These are phyloP conservation scores for Linnemannia schmuckeri DNA, from an alignment of 192 early-diverging fungal genomes.

Conservation along the genomic window DNA sequence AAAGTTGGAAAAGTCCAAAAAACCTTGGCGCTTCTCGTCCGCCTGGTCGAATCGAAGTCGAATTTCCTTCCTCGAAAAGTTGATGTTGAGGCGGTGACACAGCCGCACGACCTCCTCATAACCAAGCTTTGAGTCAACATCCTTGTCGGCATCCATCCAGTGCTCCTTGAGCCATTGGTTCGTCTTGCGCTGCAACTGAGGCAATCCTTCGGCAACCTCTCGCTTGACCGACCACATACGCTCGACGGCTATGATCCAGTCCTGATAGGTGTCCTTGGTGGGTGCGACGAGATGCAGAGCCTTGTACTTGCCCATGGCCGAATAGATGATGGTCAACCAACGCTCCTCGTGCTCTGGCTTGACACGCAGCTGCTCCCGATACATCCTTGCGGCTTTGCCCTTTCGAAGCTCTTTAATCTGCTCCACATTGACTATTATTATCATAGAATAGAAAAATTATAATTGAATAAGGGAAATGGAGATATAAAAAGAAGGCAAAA, in stretches of 20 bases:
- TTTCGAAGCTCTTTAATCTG: slow-evolving; percentile 61
- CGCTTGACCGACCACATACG: slow-evolving; percentile 55
- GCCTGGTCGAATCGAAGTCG: slow-evolving; percentile 74
- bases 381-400: slow-evolving; percentile 57
- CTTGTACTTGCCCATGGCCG: slow-evolving; percentile 60
- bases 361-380: slow-evolving; percentile 54
- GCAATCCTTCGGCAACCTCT: slow-evolving; percentile 55
- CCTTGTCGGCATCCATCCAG: slow-evolving; percentile 63
- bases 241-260: slow-evolving; percentile 58
- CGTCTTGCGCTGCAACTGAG: slow-evolving; percentile 52
- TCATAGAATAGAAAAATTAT: not conserved
- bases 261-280: slow-evolving; percentile 49
- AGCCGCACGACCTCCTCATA: slow-evolving; percentile 59
- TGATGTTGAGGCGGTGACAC: slow-evolving; percentile 71
- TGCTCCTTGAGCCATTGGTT: slow-evolving; percentile 59
- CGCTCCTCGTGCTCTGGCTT: slow-evolving; percentile 50
- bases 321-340: slow-evolving; percentile 61
- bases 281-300: slow-evolving; percentile 59
- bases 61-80: slow-evolving; percentile 71
- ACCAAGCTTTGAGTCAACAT: slow-evolving; percentile 55
- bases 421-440: slow-evolving; percentile 60
- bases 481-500: slow-evolving; percentile 5
- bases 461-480: slow-evolving; percentile 10
- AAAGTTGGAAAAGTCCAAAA: slow-evolving; percentile 69
- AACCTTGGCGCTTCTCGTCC: slow-evolving; percentile 62